Percentiles rank a stretch among this genome's conserved stretches.
phyloP scores from a whole-genome alignment of 1,284 basidiomycete species.

The Leccinum holopus region DNA sequence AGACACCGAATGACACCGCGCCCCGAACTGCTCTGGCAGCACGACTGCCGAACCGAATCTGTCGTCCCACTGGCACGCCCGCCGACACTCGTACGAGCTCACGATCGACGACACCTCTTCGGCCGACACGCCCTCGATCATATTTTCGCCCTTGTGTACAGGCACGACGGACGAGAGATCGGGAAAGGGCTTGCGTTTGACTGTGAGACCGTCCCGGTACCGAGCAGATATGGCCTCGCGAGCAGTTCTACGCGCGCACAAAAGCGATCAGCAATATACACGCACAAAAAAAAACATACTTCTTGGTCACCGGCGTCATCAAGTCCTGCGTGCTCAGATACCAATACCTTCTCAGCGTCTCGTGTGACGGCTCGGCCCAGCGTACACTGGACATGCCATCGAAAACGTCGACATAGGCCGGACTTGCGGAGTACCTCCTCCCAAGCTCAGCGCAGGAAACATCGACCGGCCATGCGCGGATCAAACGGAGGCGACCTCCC shows the following conservation, averaged over 20 bases:
- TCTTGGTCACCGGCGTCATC: too few species aligned
- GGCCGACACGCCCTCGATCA: constrained; percentile 92
- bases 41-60: constrained; percentile 68
- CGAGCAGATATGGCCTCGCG: constrained; percentile 78
- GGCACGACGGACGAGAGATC: constrained; percentile 82
- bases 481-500: constrained; percentile 51
- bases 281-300: neutral
- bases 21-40: constrained; percentile 77
- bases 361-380: constrained; percentile 68
- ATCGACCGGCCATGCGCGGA: constrained; percentile 57
- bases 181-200: constrained; percentile 74
- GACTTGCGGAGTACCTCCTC: constrained; percentile 41
- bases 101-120: constrained; percentile 84
- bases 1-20: constrained; percentile 49
- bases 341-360: constrained; percentile 26
- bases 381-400: constrained; percentile 68
- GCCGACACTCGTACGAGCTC: constrained; percentile 69
- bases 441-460: constrained; percentile 41
- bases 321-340: too few species aligned
- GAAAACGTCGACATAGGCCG: constrained; percentile 80
- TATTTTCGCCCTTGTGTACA: constrained; percentile 87
- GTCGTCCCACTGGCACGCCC: constrained; percentile 73
- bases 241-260: constrained; percentile 58
- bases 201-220: constrained; percentile 47
- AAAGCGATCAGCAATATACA: constrained; percentile 15